phyloP scores from a whole-genome alignment of 2,329 filamentous ascomycete species.

The Cytospora piceicola region DNA sequence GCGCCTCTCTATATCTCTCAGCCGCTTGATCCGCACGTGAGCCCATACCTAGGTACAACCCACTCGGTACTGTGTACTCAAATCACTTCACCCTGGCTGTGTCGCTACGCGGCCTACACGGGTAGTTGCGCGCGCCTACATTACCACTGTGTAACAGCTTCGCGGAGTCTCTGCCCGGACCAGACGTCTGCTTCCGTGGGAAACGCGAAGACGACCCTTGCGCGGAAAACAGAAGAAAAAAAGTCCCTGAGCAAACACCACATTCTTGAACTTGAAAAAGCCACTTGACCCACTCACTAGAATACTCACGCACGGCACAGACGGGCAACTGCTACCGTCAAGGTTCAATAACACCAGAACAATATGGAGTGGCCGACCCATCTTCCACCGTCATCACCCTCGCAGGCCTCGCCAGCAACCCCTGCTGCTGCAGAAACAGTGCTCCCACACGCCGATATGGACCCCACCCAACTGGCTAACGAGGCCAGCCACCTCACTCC shows the following conservation, averaged over 20 bases:
- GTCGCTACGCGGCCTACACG: not conserved
- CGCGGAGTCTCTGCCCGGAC: not conserved
- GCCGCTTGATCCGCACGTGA: not conserved
- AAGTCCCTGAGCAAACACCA: not conserved
- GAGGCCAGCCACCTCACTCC: conserved; percentile 35
- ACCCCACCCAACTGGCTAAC: conserved; percentile 33
- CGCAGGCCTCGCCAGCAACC: conserved; percentile 17
- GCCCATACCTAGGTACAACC: not conserved
- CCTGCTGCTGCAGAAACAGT: conserved; percentile 18
- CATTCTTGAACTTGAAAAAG: not conserved
- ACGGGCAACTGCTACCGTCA: not conserved
- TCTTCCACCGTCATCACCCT: conserved; percentile 7
- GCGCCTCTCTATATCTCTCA: conserved; percentile 5
- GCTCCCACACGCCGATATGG: conserved; percentile 23
- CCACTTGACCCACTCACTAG: too few species aligned
- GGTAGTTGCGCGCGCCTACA: too few species aligned
- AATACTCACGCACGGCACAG: not conserved
- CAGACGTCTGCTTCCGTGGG: not conserved
- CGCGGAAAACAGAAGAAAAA: too few species aligned
- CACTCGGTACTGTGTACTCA: not conserved
- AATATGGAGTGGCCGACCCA: conserved; percentile 4
- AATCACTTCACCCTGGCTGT: not conserved
- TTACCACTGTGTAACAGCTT: not conserved
- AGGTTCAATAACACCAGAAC: not conserved
- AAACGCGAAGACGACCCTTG: not conserved